These are phyloP conservation scores for Litchi chinensis DNA, from an alignment of 345 rosid species.

Conservation along the genomic window DNA sequence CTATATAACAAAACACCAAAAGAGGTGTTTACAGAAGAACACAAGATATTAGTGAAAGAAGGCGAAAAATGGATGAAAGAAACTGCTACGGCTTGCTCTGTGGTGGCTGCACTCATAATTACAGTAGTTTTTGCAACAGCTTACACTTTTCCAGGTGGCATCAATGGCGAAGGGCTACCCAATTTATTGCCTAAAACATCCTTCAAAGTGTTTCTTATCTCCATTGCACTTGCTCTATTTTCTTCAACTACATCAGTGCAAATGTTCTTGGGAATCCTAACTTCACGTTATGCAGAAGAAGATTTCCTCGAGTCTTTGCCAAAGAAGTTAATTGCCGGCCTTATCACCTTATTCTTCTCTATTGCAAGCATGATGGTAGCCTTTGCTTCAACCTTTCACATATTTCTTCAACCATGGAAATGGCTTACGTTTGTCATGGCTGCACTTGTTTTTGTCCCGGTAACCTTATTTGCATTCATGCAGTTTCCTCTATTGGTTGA, in stretches of 20 bases:
- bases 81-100: neutral
- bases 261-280: conserved; percentile 14
- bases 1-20: neutral
- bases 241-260: neutral
- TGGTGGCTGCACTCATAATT: conserved; percentile 3
- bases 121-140: neutral
- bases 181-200: neutral
- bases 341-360: conserved; percentile 7
- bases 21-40: neutral
- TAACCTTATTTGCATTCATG: neutral
- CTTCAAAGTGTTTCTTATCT: neutral
- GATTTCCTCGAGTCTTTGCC: conserved; percentile 9
- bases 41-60: neutral
- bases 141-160: neutral
- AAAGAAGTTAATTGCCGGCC: neutral
- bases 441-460: neutral
- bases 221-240: neutral
- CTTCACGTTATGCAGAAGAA: neutral
- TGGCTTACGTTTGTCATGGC: conserved; percentile 9
- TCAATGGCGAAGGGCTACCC: neutral
- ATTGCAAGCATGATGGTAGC: conserved; percentile 17
- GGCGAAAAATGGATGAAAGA: conserved; percentile 18
- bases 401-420: neutral
- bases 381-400: neutral
- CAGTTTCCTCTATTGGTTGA: conserved; percentile 6